Evolutionary conservation across 2,329 filamentous ascomycete species (phyloP), one percentile per base, ranked within the genome.

Genomic region (Basipetospora chlamydospora): DNA sequence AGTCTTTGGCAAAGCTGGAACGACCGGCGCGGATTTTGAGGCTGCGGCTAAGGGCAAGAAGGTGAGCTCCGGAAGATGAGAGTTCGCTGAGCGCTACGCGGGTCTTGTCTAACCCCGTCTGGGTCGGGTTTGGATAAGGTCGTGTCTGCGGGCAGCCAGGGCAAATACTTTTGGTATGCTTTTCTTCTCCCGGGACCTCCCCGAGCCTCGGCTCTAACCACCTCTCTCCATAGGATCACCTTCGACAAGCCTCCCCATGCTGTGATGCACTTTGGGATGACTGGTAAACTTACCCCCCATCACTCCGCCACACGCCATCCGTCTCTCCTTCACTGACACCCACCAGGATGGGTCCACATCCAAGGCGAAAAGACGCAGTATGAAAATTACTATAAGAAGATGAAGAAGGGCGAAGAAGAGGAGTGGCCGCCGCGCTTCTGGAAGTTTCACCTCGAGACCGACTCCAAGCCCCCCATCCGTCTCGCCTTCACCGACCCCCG

Each of bases 1-100:
- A 51, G 70, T 98, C 5, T 98, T 87, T 56, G 86, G 87, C 46
- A 95, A 96, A 58, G 86, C 77, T 15, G 86, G 87, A 21, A 92
- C 82, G 0, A 83, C 71, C 13, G 83, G 79, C 1, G 56, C 71
- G 0, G 80, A 78, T 21, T 86, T 98, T 43, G 66, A 82, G 46
- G 68, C 73, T 38, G 76, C 80, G 1, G 64, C 95, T 50, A 67
- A 67, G 3, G 85, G 84, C 4, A 88, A 81, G 49, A 84, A 75
- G 50, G 63, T 64, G 39, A 9, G 18, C 6, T n/a, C n/a, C n/a
- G n/a, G n/a, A n/a, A n/a, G n/a, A n/a, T n/a, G n/a, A n/a, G n/a
- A n/a, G n/a, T n/a, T n/a, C n/a, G n/a, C n/a, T n/a, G n/a, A n/a
- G n/a, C n/a, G n/a, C n/a, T n/a, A n/a, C n/a, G n/a, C n/a, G n/a